Conservation (phyloP, 2,329 filamentous ascomycete species). For the Stemphylium vesicarium region DNA sequence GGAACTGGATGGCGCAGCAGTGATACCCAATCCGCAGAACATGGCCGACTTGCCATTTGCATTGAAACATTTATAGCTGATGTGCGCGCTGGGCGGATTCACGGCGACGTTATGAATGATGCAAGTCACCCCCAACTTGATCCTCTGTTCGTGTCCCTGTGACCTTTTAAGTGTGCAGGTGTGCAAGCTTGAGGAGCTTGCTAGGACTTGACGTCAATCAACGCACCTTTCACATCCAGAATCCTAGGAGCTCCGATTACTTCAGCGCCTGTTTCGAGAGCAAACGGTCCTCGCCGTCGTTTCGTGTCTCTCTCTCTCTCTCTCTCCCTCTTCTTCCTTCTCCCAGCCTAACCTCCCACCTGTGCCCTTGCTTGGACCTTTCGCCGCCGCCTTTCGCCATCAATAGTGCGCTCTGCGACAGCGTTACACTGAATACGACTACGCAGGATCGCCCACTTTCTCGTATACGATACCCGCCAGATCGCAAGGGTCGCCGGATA, state of each 20-base stretch:
- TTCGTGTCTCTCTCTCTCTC: constrained; percentile 20
- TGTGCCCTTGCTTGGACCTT: constrained; percentile 19
- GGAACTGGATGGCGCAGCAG: constrained; percentile 27
- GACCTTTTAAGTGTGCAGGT: constrained; percentile 19
- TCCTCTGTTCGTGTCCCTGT: constrained; percentile 20
- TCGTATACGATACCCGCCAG: constrained; percentile 19
- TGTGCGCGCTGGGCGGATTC: constrained; percentile 15
- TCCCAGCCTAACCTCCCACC: background rate
- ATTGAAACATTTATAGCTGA: constrained; percentile 34
- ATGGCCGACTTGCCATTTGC: constrained; percentile 16
- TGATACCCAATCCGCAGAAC: constrained; percentile 8
- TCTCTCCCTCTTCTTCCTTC: constrained; percentile 10
- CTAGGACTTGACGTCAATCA: constrained; percentile 22
- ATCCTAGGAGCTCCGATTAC: constrained; percentile 19
- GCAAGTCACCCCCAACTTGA: constrained; percentile 11
- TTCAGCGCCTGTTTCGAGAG: constrained; percentile 31
- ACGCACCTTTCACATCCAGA: constrained; percentile 19
- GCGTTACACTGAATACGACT: constrained; percentile 8
- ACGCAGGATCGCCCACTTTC: constrained; percentile 7
- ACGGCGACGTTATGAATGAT: constrained; percentile 18
- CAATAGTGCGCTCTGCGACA: background rate
- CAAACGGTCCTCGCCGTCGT: constrained; percentile 24
- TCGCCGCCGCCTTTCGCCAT: constrained; percentile 9
- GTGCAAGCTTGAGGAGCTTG: constrained; percentile 18
- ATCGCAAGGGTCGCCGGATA: constrained; percentile 20